A percentile compares a stretch with the other conserved stretches of the same genome.
These are phyloP conservation scores for Lactuca saligna DNA, from an alignment of 129 eudicot species.

Conservation along the genomic window DNA sequence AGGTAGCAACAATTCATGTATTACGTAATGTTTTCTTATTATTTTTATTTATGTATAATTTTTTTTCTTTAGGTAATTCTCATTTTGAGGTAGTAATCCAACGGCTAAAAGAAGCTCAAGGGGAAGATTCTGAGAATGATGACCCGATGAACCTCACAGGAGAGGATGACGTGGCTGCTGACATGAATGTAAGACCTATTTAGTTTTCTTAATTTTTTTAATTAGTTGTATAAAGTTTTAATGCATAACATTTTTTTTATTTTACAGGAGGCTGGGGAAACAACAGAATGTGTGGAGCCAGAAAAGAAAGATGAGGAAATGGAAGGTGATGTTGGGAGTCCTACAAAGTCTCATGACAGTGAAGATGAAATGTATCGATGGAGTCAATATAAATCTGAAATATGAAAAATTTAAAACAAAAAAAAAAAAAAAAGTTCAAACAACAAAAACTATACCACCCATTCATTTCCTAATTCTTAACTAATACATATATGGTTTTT, in stretches of 20 bases:
- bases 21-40: neutral
- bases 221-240: neutral
- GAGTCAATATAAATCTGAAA: conserved; percentile 41
- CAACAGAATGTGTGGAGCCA: conserved; percentile 19
- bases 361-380: conserved; percentile 43
- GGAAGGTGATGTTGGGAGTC: conserved; percentile 35
- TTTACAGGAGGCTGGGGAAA: conserved; percentile 32
- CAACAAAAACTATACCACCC: too few relatives aligned
- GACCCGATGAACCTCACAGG: conserved; percentile 41
- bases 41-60: neutral
- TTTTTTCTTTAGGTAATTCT: conserved; percentile 54
- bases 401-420: too few relatives aligned
- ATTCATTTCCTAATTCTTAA: too few relatives aligned
- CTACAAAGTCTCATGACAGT: conserved; percentile 42
- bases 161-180: conserved; percentile 42
- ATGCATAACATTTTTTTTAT: neutral
- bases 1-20: conserved; percentile 31
- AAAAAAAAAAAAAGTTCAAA: too few relatives aligned
- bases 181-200: conserved; percentile 25
- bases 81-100: conserved; percentile 56
- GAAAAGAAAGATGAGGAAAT: conserved; percentile 33
- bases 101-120: conserved; percentile 52
- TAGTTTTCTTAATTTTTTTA: neutral
- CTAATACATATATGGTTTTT: too few relatives aligned
- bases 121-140: conserved; percentile 37